phyloP scores from a whole-genome alignment of 2,329 filamentous ascomycete genomes.

The Amphichorda felina region DNA sequence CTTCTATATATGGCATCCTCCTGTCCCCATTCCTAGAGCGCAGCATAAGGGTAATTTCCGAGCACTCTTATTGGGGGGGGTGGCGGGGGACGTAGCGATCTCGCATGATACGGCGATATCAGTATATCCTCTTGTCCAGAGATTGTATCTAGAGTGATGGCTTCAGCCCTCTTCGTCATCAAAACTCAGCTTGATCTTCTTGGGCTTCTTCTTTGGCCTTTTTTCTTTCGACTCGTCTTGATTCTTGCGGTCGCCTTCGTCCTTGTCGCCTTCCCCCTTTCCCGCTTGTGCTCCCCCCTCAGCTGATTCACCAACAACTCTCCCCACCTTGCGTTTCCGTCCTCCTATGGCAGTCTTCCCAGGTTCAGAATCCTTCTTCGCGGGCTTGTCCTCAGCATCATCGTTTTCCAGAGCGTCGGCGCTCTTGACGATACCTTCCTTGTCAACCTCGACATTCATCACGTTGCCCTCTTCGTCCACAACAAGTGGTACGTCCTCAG shows the following conservation, averaged over 20 bases:
- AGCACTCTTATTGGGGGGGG: too few relatives aligned
- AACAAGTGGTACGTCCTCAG: conserved; percentile 65
- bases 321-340: conserved; percentile 45
- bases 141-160: not conserved
- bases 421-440: conserved; percentile 28
- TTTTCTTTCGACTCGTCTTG: too few relatives aligned
- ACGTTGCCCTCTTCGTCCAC: conserved; percentile 63
- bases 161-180: conserved; percentile 42
- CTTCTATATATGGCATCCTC: too few relatives aligned
- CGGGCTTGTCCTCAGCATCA: conserved; percentile 10
- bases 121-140: too few relatives aligned
- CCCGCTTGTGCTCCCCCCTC: conserved; percentile 3
- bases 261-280: conserved; percentile 12
- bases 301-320: conserved; percentile 27
- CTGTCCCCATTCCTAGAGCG: too few relatives aligned
- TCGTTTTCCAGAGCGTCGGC: conserved; percentile 8
- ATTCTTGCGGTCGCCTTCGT: conserved; percentile 11
- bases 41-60: too few relatives aligned
- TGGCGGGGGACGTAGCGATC: too few relatives aligned
- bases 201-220: conserved; percentile 38
- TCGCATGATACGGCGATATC: too few relatives aligned
- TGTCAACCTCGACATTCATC: conserved; percentile 33
- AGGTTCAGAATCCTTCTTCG: conserved; percentile 14
- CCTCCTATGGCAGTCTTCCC: conserved; percentile 18
- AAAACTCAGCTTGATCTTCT: conserved; percentile 59